phyloP scores from a whole-genome alignment of 129 eudicot genomes.

The Lactuca sativa region DNA sequence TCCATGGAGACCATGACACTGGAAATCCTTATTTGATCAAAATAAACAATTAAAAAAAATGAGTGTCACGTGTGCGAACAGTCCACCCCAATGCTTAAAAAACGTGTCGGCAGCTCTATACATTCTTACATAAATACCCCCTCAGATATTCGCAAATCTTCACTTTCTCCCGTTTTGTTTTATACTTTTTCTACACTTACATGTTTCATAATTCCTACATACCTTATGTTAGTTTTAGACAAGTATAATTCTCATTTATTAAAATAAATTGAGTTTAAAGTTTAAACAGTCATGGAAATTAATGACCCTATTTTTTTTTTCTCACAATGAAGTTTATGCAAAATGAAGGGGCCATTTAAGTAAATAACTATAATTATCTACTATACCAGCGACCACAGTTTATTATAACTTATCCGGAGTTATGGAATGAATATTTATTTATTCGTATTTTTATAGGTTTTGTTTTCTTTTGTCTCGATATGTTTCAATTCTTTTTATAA shows the following conservation, averaged over 20 bases:
- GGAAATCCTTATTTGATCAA: background rate
- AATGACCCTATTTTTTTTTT: background rate
- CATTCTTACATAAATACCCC: background rate
- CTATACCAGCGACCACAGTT: too few species aligned
- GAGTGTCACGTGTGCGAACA: conserved; percentile 2
- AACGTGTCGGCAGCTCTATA: conserved; percentile 8
- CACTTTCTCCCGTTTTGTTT: background rate
- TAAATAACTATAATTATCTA: too few species aligned
- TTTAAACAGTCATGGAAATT: background rate
- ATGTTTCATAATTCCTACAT: background rate
- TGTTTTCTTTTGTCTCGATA: background rate
- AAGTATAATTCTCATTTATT: background rate
- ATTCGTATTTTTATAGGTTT: too few species aligned
- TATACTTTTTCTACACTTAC: background rate
- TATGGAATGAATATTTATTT: too few species aligned
- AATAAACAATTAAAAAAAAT: background rate
- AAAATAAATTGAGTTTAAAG: background rate
- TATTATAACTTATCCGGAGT: too few species aligned
- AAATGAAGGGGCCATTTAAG: background rate
- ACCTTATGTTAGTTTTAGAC: too few species aligned
- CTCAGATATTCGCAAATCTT: background rate
- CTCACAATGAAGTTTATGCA: background rate
- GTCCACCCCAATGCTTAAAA: background rate
- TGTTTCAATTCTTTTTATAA: too few species aligned
- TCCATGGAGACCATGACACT: background rate